A percentile compares a stretch with the other conserved stretches of the same genome.
These are phyloP conservation scores for Phaeosphaeriaceae sp. DNA, from an alignment of 2,329 filamentous ascomycete genomes.

Conservation along the genomic window DNA sequence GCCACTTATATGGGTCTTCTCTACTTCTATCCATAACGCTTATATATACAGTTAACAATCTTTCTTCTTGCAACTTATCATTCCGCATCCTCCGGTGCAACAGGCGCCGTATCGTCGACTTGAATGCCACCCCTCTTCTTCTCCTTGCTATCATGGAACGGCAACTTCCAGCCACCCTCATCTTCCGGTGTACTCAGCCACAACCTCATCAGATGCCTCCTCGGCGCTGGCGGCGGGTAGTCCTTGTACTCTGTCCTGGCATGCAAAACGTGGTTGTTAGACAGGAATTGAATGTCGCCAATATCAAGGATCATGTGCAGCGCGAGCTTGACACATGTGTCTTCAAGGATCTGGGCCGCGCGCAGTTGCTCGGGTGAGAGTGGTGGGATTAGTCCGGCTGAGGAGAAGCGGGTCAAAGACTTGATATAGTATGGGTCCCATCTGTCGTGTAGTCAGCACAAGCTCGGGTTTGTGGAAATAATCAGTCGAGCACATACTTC, in stretches of 20 bases:
- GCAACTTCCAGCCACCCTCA: constrained; percentile 85
- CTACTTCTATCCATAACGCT: too few relatives aligned
- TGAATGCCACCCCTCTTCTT: constrained; percentile 91
- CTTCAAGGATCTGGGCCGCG: constrained; percentile 74
- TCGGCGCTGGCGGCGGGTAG: constrained; percentile 69
- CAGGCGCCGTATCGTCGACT: constrained; percentile 79
- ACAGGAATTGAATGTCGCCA: constrained; percentile 87
- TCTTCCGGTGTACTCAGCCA: constrained; percentile 84
- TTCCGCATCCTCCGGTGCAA: constrained; percentile 79
- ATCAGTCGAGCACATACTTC: constrained; percentile 59
- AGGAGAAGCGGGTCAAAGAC: constrained; percentile 76
- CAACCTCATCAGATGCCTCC: constrained; percentile 80
- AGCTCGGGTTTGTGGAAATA: constrained; percentile 1
- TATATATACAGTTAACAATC: too few relatives aligned
- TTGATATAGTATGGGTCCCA: constrained; percentile 91
- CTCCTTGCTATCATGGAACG: constrained; percentile 80
- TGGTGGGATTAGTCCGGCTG: constrained; percentile 74
- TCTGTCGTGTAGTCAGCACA: constrained; percentile 37
- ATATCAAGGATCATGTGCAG: constrained; percentile 88
- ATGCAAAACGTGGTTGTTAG: constrained; percentile 81
- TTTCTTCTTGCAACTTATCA: constrained; percentile 40
- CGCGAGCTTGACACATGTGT: constrained; percentile 74
- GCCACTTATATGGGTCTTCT: too few relatives aligned
- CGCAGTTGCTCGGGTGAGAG: constrained; percentile 72
- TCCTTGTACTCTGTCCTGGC: constrained; percentile 82